Evolutionary conservation across 805 yeast genomes (phyloP), one percentile per base, ranked within the genome.

Genomic region (Maudiozyma barnettii): DNA sequence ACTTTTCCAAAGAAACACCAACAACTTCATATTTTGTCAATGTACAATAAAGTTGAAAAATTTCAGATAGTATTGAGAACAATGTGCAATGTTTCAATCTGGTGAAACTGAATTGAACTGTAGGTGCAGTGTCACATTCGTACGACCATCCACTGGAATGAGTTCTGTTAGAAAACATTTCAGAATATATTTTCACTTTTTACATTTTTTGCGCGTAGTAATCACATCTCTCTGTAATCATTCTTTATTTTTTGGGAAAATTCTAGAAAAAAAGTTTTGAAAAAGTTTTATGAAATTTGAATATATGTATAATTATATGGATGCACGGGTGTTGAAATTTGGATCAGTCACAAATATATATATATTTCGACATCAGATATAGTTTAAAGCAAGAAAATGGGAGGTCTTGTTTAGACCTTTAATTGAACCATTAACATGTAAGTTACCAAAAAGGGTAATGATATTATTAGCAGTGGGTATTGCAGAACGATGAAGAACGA

Each of bases 401-500:
- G n/a, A 10, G 36, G 2, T 4, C n/a, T n/a, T n/a, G n/a, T 3
- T 18, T 18, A 64, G 10, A 57, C 44, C 41, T 63, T 59, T 53
- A 65, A 47, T 52, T 65, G 68, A 14, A 63, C 68, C 46, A 61
- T 62, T 39, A 65, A 43, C 50, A 62, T 64, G 40, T 63, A 65
- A 7, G 66, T 58, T 1, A 62, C 67, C 44, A 85, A 69, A 48
- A 87, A 75, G 8, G 96, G 93, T 53, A 90, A 61, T n/a, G 89
- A 76, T 8, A 90, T 61, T 13, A 79, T 77, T 56, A 90, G 65
- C 6, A 79, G 54, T 0, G 81, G 70, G 59, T 91, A 91, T 61
- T 88, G 96, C 18, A 76, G 72, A 58, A 91, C 77, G 51, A 90
- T 72, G 29, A 78, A 73, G 29, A 88, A 71, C 0, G 96, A 93